Conservation (phyloP, 768 basidiomycete genomes). For the Rhizopogon vulgaris region DNA sequence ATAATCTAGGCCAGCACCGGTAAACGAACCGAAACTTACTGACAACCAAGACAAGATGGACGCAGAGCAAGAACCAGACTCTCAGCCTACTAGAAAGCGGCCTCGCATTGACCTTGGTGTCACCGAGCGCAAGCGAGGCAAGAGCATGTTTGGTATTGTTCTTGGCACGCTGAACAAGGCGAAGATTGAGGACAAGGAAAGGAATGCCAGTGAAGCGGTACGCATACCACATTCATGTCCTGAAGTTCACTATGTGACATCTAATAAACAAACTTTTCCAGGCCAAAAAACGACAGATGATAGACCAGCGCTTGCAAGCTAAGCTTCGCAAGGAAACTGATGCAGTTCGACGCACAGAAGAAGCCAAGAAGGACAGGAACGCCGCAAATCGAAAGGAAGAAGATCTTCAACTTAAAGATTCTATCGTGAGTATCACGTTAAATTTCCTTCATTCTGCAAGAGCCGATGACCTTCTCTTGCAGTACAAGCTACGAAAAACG, state of each 20-base stretch:
- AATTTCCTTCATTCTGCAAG: neutral
- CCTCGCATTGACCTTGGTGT: constrained; percentile 66
- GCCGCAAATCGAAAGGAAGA: constrained; percentile 74
- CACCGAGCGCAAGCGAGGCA: constrained; percentile 76
- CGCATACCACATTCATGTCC: constrained; percentile 13
- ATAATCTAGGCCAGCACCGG: constrained; percentile 7
- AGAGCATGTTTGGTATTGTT: constrained; percentile 82
- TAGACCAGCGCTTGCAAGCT: constrained; percentile 79
- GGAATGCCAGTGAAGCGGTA: constrained; percentile 82
- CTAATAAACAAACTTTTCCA: constrained; percentile 23
- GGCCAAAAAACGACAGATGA: constrained; percentile 80
- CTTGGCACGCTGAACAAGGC: constrained; percentile 83
- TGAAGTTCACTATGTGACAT: neutral
- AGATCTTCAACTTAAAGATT: constrained; percentile 75
- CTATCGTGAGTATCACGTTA: constrained; percentile 48
- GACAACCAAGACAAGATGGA: constrained; percentile 31
- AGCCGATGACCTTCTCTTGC: constrained; percentile 1
- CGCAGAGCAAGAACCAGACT: constrained; percentile 30
- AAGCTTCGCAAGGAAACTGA: constrained; percentile 84
- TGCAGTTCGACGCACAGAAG: constrained; percentile 78
- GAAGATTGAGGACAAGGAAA: constrained; percentile 80
- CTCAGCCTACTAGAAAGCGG: constrained; percentile 55
- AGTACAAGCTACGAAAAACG: constrained; percentile 72
- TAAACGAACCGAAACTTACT: constrained; percentile 9
- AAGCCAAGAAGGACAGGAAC: constrained; percentile 80